Conservation (phyloP, 192 early-diverging fungal genomes). For the Piromyces finnis region DNA sequence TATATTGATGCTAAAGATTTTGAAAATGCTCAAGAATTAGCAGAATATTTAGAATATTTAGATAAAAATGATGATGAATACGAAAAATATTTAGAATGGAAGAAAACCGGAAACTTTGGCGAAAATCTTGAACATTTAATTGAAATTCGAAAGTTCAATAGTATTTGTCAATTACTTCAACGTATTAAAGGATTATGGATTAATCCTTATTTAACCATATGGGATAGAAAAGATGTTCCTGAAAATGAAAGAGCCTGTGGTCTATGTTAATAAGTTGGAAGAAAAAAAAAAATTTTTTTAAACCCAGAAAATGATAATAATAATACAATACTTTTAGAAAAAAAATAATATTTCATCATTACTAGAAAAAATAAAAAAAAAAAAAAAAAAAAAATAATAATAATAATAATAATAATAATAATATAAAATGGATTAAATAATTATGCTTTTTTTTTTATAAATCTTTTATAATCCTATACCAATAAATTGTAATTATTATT, state of each 20-base stretch:
- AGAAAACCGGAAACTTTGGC: background rate
- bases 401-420: too few species aligned
- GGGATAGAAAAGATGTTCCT: background rate
- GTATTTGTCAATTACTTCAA: background rate
- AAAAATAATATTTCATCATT: too few species aligned
- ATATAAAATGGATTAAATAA: too few species aligned
- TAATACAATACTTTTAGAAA: too few species aligned
- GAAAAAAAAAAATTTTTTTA: too few species aligned
- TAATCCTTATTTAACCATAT: background rate
- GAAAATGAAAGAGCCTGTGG: background rate
- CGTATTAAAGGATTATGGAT: background rate
- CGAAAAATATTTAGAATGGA: conserved; percentile 1
- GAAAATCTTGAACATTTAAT: background rate
- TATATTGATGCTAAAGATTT: background rate
- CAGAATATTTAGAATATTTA: background rate
- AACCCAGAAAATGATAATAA: too few species aligned
- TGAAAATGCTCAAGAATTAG: background rate
- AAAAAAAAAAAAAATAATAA: too few species aligned
- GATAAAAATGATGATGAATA: background rate
- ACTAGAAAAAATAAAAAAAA: too few species aligned
- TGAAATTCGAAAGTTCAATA: background rate
- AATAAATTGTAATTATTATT: too few species aligned
- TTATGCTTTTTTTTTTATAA: too few species aligned
- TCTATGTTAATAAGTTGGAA: background rate
- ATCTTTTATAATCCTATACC: too few species aligned